These are phyloP conservation scores for Macadamia integrifolia DNA, from an alignment of 164 flowering plant species.

Conservation along the genomic window DNA sequence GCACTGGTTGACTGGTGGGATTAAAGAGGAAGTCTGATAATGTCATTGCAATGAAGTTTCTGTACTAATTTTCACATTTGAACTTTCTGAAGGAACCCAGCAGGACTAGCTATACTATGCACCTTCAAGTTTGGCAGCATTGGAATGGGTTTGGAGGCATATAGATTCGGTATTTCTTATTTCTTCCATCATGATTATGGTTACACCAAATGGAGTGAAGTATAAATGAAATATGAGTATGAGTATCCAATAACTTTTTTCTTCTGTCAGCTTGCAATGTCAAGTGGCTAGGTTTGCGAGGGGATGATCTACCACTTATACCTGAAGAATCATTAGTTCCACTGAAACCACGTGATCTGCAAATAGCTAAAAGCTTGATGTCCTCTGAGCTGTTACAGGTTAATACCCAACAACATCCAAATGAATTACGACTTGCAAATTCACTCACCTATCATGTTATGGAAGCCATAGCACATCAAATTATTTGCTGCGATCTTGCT, in stretches of 20 bases:
- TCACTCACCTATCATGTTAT: neutral
- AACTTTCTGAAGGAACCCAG: slow-evolving; percentile 66
- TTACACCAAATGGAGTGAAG: neutral
- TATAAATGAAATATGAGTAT: neutral
- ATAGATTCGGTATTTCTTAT: slow-evolving; percentile 58
- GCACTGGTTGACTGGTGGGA: slow-evolving; percentile 90
- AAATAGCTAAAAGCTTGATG: slow-evolving; percentile 83
- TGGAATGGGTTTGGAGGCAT: slow-evolving; percentile 97
- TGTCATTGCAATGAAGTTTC: neutral
- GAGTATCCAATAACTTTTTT: neutral
- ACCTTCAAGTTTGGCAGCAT: slow-evolving; percentile 94
- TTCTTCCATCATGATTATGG: neutral
- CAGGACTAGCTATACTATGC: slow-evolving; percentile 83
- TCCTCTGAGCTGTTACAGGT: slow-evolving; percentile 74
- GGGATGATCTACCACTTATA: slow-evolving; percentile 65
- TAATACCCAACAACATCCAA: neutral
- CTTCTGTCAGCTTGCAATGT: slow-evolving; percentile 78
- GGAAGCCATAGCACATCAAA: neutral
- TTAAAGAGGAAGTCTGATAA: neutral
- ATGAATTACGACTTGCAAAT: no score
- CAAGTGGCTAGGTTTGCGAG: slow-evolving; percentile 83
- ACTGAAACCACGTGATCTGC: slow-evolving; percentile 67
- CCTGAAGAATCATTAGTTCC: slow-evolving; percentile 61
- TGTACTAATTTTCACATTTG: neutral
- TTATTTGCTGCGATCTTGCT: neutral